Percentiles rank a stretch among this genome's conserved stretches.
Conservation (phyloP, 805 yeast genomes). For the Nakazawaea ishiwadae region DNA sequence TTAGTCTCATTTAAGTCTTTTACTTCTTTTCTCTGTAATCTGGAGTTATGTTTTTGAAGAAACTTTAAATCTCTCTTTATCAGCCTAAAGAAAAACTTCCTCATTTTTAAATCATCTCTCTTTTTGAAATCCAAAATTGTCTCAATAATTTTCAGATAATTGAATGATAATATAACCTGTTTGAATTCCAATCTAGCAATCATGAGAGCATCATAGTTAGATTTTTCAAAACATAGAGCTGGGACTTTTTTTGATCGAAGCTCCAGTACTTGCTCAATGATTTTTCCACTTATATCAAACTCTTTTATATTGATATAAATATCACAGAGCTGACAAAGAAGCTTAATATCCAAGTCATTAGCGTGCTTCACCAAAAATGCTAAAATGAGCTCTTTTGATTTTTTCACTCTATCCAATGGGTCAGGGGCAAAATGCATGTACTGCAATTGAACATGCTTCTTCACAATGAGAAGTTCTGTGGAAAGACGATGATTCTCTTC, state of each 20-base stretch:
- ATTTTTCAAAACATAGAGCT: slow-evolving; percentile 6
- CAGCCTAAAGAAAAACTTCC: slow-evolving; percentile 7
- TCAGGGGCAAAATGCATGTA: no score
- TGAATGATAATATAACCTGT: slow-evolving; percentile 5
- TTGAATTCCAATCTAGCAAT: slow-evolving; percentile 7
- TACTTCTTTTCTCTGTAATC: neutral
- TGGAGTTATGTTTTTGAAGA: slow-evolving; percentile 1
- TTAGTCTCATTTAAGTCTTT: neutral
- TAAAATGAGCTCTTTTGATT: neutral
- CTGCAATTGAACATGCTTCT: slow-evolving; percentile 4
- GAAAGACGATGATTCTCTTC: neutral
- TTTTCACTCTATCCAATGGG: neutral
- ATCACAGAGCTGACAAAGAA: neutral
- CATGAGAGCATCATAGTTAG: slow-evolving; percentile 4
- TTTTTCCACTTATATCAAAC: neutral
- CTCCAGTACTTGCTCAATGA: slow-evolving; percentile 1
- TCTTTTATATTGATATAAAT: slow-evolving; percentile 3
- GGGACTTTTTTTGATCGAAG: neutral
- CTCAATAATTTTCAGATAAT: slow-evolving; percentile 6
- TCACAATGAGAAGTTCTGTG: slow-evolving; percentile 4
- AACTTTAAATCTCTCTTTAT: slow-evolving; percentile 4
- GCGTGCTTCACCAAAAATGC: slow-evolving; percentile 1
- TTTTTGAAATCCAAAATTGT: neutral
- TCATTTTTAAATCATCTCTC: neutral
- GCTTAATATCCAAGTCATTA: neutral